Base-by-base conservation (phyloP, 805 yeast genomes). In the Cyberlindnera mycetangii region DNA sequence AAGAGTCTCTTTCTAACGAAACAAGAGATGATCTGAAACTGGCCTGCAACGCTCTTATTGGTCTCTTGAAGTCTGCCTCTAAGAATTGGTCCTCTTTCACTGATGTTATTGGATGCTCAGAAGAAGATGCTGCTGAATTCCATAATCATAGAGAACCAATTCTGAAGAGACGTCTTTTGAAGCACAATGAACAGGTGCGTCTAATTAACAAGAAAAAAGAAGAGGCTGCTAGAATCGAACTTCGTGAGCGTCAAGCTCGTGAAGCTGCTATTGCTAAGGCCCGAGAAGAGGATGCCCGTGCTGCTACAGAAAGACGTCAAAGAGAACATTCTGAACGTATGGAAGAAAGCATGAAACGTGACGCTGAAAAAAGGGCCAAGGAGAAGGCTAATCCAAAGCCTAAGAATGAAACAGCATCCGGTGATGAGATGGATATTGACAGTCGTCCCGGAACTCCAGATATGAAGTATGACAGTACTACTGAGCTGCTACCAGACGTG, bases 21-120 rank as follows among this genome's bases (percentile, higher is more conserved):
- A 59, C 66, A 4, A 75, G 97, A 51, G 90, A 86, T 43, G 98
- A 90, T 63, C 72, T 90, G 54, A 85, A 79, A 56, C 67, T 90
- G 28, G 83, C 96, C 1, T 80, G 89, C 0, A 79, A 73, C 60
- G 90, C 93, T 2, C 69, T 85, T 41, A 66, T 77, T 41, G 90
- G 89, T 0, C 81, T 81, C 48, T 63, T 85, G 19, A 76, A 74
- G 45, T 77, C 87, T 0, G 69, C 80, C 35, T 62, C 76, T 17
- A 70, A 67, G 30, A 64, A 66, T 0, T 75, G 85, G 74, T 65
- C 78, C 3, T 73, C 70, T 35, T 51, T 72, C 37, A 75, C 80
- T 74, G 85, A 83, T 16, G 80, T 82, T 51, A 73, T 77, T 50
- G 71, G 71, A 7, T 59, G 79, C 65, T 48, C 66, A 22, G 78